These are phyloP conservation scores for Scutellaria barbata DNA, from an alignment of 257 asterid species.

Conservation along the genomic window DNA sequence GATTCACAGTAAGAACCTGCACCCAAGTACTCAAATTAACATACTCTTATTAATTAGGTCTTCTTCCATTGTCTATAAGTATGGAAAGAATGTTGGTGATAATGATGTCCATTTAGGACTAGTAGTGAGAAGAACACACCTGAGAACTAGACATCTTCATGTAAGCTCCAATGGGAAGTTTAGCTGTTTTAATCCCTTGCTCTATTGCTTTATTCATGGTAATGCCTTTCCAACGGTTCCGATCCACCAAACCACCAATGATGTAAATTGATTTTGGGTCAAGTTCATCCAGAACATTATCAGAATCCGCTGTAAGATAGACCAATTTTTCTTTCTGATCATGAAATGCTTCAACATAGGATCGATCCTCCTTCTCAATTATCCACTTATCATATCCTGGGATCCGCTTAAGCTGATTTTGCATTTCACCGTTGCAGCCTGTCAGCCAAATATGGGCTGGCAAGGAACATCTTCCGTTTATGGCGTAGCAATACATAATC, in stretches of 20 bases:
- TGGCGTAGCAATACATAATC: slow-evolving; percentile 94
- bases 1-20: slow-evolving; percentile 96
- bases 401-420: slow-evolving; percentile 63
- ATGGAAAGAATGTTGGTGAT: background rate
- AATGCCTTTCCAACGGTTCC: slow-evolving; percentile 96
- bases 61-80: background rate
- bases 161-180: slow-evolving; percentile 86
- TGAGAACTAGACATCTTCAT: slow-evolving; percentile 97
- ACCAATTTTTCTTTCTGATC: slow-evolving; percentile 79
- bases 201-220: slow-evolving; percentile 87
- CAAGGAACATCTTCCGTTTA: slow-evolving; percentile 68
- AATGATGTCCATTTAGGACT: background rate
- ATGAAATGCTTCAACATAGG: slow-evolving; percentile 71
- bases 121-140: slow-evolving; percentile 47
- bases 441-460: slow-evolving; percentile 96
- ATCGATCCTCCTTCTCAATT: slow-evolving; percentile 72
- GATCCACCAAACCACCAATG: slow-evolving; percentile 96
- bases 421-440: slow-evolving; percentile 89
- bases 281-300: slow-evolving; percentile 68
- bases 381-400: slow-evolving; percentile 93
- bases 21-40: slow-evolving; percentile 19
- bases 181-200: slow-evolving; percentile 93
- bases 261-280: slow-evolving; percentile 81
- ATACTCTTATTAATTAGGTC: background rate
- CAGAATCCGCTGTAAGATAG: slow-evolving; percentile 96